Evolutionary conservation across 306 rosid species (phyloP), one percentile per base, ranked within the genome.

Genomic region (Rosa lucieae): DNA sequence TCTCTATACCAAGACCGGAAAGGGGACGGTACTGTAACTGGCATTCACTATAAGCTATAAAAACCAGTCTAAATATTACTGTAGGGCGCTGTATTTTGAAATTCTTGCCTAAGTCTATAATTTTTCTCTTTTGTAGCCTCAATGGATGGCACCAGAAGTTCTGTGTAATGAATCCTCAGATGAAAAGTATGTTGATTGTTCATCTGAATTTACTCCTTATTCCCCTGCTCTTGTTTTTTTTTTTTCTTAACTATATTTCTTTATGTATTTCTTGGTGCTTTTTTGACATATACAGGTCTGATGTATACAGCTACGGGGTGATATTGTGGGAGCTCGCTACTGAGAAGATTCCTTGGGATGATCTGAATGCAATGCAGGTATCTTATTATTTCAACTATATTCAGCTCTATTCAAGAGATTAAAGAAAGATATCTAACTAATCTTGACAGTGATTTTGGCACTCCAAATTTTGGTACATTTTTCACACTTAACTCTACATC

Each of bases 121-220:
- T 75, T 74, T 81, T 82, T 82, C 48, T 83, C 39, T 73, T 82
- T 84, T 77, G 80, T 72, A 93, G 99, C 99, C 98, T 85, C 99
- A 93, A 89, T 95, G 99, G 99, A 95, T 95, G 99, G 97, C 98
- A 75, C 99, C 99, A 47, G 99, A 95, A 91, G 94, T 95, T 86
- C 97, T 95, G 78, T 94, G 99, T 42, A 91, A 93, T 55, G 98
- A 95, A 79, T 92, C 93, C 48, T 91, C 98, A 2, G 97, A 95
- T 81, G 98, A 95, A 78, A 95, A 95, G 99, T 95, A 87, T 62
- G 92, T 78, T 74, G 47, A 66, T 70, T 74, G 62, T 44, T 75
- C 69, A 81, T 72, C 75, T 72, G 18, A 40, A 44, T 26, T 58
- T 5, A 18, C 9, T 55, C 23, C 9, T 58, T 49, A 46, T 37